A percentile compares a stretch with the other conserved stretches of the same genome.
Evolutionary conservation across 306 rosid genomes (phyloP).

Genomic region (Citrullus mucosospermus): DNA sequence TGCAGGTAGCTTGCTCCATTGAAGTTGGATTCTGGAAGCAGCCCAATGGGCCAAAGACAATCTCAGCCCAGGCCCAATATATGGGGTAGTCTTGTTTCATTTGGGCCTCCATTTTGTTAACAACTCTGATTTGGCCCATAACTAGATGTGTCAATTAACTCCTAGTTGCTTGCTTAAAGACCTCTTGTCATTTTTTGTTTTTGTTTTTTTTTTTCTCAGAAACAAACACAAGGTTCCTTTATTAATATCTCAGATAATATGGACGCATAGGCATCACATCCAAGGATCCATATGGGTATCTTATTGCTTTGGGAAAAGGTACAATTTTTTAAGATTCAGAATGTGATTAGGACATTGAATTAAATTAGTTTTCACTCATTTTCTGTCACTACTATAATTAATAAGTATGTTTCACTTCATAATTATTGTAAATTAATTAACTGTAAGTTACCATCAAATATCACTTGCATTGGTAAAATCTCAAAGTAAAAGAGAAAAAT

Average conservation of each 20-base stretch:
- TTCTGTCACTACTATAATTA: too few relatives aligned
- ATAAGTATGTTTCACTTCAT: too few relatives aligned
- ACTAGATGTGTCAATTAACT: not conserved
- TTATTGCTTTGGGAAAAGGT: not conserved
- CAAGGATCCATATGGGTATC: not conserved
- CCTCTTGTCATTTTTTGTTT: not conserved
- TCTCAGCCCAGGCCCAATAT: not conserved
- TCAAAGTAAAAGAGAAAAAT: too few relatives aligned
- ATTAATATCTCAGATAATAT: not conserved
- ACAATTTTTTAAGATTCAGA: not conserved
- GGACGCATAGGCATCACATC: not conserved
- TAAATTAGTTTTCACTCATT: too few relatives aligned
- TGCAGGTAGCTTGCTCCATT: not conserved
- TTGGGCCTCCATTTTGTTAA: not conserved
- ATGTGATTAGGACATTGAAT: not conserved
- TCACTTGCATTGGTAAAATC: too few relatives aligned
- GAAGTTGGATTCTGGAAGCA: not conserved
- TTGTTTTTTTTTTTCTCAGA: not conserved
- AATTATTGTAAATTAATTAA: too few relatives aligned
- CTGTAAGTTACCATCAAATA: too few relatives aligned
- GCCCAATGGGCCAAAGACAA: not conserved
- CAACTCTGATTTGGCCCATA: not conserved
- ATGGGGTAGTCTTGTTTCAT: not conserved
- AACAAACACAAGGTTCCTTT: not conserved
- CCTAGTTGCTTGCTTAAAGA: not conserved